Base-by-base conservation (phyloP, 495 filamentous ascomycete species). In the Xylaria longipes region DNA sequence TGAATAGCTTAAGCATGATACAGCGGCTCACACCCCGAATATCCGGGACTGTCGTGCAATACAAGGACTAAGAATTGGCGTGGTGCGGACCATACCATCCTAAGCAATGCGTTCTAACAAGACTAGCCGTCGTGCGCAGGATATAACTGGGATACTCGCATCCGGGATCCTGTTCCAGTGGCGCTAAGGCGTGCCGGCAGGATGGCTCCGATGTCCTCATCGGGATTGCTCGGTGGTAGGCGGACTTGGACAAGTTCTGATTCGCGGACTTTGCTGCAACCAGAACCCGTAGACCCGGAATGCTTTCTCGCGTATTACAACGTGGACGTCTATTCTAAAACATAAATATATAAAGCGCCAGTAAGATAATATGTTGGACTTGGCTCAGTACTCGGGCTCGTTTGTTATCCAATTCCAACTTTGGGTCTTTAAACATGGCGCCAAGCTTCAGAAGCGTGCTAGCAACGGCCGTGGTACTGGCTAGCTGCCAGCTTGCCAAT, bases 371-470 rank as follows among this genome's bases (percentile, higher is more conserved):
- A 37, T n/a, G 41, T 27, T 17, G 31, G 12, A 70, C 33, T 29
- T 64, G 58, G 33, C 56, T 58, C 66, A 17, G 22, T 12, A 54
- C 46, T 45, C 31, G 9, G 37, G 6, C 45, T 43, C 17, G 17
- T 35, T 45, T n/a, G 35, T 17, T 17, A 56, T 15, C 22, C 29
- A 27, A 27, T 25, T 54, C n/a, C 29, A 57, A 29, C 48, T 22
- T 15, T n/a, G n/a, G 17, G 12, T 64, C 35, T 15, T 31, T 31
- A 31, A 60, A 60, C 17, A 71, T 71, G 69, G 61, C 50, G 20
- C 69, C 69, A 65, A 71, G 62, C 62, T 66, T 71, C 29, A 65
- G 62, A 66, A 66, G 17, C 31, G 48, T 71, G 39, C n/a, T 71
- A 20, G 35, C 69, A 48, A 41, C 52, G 12, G 56, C 62, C 41